phyloP scores from a whole-genome alignment of 371 early-diverging fungal genomes.

The Apophysomyces sp. region DNA sequence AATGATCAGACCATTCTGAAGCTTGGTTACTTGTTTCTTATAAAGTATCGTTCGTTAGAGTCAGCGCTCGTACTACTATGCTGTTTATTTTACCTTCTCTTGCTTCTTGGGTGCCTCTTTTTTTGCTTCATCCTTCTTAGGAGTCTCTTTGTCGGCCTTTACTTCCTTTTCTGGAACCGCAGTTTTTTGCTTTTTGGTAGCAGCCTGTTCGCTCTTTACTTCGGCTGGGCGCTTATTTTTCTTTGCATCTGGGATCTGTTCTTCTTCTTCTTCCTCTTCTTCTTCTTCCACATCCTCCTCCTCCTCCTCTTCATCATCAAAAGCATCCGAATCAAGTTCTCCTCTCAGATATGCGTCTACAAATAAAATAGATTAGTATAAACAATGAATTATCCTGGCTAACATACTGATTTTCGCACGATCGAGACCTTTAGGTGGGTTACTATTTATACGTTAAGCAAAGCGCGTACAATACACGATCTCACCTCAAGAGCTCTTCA shows the following conservation, averaged over 20 bases:
- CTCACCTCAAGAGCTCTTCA: neutral
- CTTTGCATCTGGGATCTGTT: constrained; percentile 3
- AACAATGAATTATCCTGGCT: neutral
- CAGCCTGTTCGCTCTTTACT: constrained; percentile 4
- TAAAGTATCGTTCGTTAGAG: constrained; percentile 15
- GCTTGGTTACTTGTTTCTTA: constrained; percentile 31
- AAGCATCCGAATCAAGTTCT: constrained; percentile 50
- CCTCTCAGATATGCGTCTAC: constrained; percentile 24
- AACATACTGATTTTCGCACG: constrained; percentile 13
- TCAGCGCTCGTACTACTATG: too few relatives aligned
- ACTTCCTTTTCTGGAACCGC: constrained; percentile 13
- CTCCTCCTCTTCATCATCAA: constrained; percentile 29
- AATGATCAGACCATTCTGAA: constrained; percentile 74
- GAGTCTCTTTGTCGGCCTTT: constrained; percentile 1
- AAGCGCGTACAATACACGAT: neutral
- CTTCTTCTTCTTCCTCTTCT: neutral
- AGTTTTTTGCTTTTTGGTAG: constrained; percentile 17
- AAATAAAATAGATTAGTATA: neutral
- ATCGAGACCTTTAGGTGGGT: constrained; percentile 8
- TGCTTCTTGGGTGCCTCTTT: constrained; percentile 4
- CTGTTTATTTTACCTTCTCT: constrained; percentile 15
- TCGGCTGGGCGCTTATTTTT: constrained; percentile 17
- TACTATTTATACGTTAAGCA: neutral
- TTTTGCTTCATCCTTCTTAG: constrained; percentile 1
- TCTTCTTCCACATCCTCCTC: constrained; percentile 9